phyloP scores from a whole-genome alignment of 495 filamentous ascomycete species.

The Xylaria nigripes region DNA sequence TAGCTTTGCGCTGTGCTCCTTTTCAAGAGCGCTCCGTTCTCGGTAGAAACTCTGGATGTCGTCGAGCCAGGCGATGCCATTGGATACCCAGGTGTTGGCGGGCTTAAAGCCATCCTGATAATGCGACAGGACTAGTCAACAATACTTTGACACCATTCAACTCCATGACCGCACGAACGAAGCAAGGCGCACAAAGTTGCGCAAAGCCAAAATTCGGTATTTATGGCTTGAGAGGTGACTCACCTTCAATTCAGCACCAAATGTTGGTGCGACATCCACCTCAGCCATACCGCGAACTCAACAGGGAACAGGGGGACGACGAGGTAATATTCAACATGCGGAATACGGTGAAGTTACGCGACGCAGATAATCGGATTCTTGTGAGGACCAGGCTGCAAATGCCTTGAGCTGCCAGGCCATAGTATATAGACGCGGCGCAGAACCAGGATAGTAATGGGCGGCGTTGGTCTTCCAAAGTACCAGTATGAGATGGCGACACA shows the following conservation, averaged over 20 bases:
- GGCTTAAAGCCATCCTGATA: slow-evolving; percentile 86
- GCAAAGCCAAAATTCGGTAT: not conserved
- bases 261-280: slow-evolving; percentile 64
- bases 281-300: slow-evolving; percentile 54
- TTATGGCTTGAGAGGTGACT: slow-evolving; percentile 9
- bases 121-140: slow-evolving; percentile 14
- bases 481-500: not conserved
- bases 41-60: slow-evolving; percentile 97
- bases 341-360: slow-evolving; percentile 1
- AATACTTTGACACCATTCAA: not conserved
- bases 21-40: slow-evolving; percentile 87
- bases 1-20: slow-evolving; percentile 87
- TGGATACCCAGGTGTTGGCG: slow-evolving; percentile 82
- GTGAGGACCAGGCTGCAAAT: slow-evolving; percentile 6
- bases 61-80: slow-evolving; percentile 88
- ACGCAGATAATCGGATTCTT: slow-evolving; percentile 5
- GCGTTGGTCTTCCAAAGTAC: not conserved
- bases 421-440: slow-evolving; percentile 10
- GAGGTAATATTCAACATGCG: slow-evolving; percentile 15
- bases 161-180: not conserved
- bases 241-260: slow-evolving; percentile 90
- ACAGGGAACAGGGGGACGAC: slow-evolving; percentile 1
- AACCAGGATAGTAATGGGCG: not conserved
- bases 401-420: slow-evolving; percentile 21
- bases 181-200: not conserved